Conservation (phyloP, 768 basidiomycete species). For the Amanita muscaria region DNA sequence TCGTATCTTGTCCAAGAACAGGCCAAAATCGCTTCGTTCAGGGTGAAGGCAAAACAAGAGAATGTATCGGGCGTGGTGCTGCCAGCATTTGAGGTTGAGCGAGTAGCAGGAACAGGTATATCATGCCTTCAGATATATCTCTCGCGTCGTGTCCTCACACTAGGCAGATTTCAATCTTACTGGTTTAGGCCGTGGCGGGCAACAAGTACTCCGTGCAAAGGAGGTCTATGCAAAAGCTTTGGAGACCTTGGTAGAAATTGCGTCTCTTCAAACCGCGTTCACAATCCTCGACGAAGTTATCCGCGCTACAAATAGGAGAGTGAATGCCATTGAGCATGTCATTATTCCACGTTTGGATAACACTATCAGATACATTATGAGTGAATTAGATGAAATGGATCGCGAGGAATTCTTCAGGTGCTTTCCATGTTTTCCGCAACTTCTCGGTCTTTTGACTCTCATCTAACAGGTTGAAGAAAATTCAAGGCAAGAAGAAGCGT, state of each 20-base stretch:
- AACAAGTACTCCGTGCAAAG: conserved; percentile 90
- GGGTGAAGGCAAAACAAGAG: conserved; percentile 91
- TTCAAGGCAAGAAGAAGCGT: conserved; percentile 95
- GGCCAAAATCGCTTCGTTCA: conserved; percentile 84
- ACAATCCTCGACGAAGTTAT: conserved; percentile 99
- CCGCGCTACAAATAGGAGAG: conserved; percentile 95
- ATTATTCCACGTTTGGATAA: conserved; percentile 93
- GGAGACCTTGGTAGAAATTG: conserved; percentile 94
- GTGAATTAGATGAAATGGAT: conserved; percentile 98
- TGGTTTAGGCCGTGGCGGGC: conserved; percentile 92
- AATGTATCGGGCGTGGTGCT: conserved; percentile 96
- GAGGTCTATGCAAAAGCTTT: conserved; percentile 98
- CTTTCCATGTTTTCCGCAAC: conserved; percentile 12
- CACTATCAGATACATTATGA: conserved; percentile 96
- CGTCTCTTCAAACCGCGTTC: conserved; percentile 95
- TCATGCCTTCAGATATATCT: not conserved
- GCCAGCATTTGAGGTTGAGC: conserved; percentile 90
- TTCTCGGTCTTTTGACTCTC: not conserved
- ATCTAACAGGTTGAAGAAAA: conserved; percentile 75
- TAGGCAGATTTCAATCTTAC: conserved; percentile 88
- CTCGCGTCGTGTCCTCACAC: not conserved
- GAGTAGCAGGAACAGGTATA: conserved; percentile 74
- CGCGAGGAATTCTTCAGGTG: conserved; percentile 90
- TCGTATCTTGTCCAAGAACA: conserved; percentile 97
- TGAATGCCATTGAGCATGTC: conserved; percentile 97